Percentiles rank a stretch among this genome's conserved stretches.
Evolutionary conservation across 1,139 yeast genomes (phyloP).

Genomic region (Yamadazyma epiphylla): DNA sequence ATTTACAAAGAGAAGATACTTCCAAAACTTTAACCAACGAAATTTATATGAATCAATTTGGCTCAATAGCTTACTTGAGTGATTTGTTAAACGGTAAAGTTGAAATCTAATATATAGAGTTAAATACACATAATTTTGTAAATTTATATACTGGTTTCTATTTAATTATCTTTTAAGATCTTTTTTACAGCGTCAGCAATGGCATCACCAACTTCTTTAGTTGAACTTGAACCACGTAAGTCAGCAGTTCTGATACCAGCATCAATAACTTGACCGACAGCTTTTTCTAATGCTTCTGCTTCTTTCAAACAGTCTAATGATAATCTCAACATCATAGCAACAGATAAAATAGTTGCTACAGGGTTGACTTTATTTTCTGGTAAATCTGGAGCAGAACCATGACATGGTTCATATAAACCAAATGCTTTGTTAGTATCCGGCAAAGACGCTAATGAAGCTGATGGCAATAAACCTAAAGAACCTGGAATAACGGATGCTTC

Average conservation of each 20-base stretch:
- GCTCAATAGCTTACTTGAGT: slow-evolving; percentile 32
- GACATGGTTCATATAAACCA: slow-evolving; percentile 97
- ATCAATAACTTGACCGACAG: slow-evolving; percentile 80
- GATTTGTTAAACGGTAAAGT: slow-evolving; percentile 29
- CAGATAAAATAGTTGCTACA: slow-evolving; percentile 88
- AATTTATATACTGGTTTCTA: no score
- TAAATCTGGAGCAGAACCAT: slow-evolving; percentile 97
- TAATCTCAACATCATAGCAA: slow-evolving; percentile 94
- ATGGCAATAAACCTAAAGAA: slow-evolving; percentile 89
- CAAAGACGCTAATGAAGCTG: slow-evolving; percentile 91
- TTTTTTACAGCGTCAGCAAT: slow-evolving; percentile 68
- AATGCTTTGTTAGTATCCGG: slow-evolving; percentile 93
- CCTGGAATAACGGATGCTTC: slow-evolving; percentile 99
- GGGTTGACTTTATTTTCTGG: slow-evolving; percentile 88
- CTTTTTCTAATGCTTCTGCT: slow-evolving; percentile 86
- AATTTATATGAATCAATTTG: slow-evolving; percentile 17
- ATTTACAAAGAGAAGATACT: slow-evolving; percentile 5
- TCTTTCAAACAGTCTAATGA: slow-evolving; percentile 78
- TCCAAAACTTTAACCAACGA: slow-evolving; percentile 6
- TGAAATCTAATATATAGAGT: slow-evolving; percentile 5
- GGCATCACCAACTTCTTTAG: slow-evolving; percentile 92
- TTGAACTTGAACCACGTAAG: slow-evolving; percentile 73
- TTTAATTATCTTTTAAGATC: slow-evolving; percentile 34
- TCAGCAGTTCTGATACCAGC: slow-evolving; percentile 87
- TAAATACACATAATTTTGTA: no score